These are phyloP conservation scores for Crithidia fasciculata DNA, from an alignment of 208 protist genomes.

Conservation along the genomic window DNA sequence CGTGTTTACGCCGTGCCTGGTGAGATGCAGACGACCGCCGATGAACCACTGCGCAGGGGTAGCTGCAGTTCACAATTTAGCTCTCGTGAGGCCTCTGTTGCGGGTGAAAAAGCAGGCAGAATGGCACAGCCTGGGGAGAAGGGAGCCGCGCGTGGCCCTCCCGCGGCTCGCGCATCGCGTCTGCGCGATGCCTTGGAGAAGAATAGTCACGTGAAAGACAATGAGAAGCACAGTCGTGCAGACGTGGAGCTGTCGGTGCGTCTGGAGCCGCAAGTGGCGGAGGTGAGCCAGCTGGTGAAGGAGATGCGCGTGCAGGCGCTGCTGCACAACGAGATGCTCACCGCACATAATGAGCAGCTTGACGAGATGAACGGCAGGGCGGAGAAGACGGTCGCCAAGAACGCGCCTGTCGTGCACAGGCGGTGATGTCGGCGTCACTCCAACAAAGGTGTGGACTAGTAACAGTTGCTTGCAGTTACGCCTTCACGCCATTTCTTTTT, in stretches of 20 bases:
- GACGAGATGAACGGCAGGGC: constrained; percentile 7
- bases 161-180: not conserved
- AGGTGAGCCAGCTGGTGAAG: constrained; percentile 17
- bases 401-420: not conserved
- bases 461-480: no score
- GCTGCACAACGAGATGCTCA: constrained; percentile 16
- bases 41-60: not conserved
- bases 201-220: no score
- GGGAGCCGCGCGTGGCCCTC: no score
- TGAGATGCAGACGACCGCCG: not conserved
- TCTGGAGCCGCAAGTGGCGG: constrained; percentile 6
- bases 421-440: not conserved
- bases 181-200: not conserved
- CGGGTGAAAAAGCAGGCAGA: not conserved
- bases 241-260: not conserved
- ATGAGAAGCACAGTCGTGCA: not conserved
- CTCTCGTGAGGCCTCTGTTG: no score
- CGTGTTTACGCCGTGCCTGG: no score
- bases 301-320: constrained; percentile 23
- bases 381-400: constrained; percentile 11
- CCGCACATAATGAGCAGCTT: constrained; percentile 9
- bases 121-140: not conserved
- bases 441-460: not conserved
- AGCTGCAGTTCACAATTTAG: no score
- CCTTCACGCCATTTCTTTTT: not conserved